Evolutionary conservation across 495 filamentous ascomycete genomes (phyloP), one percentile per base, ranked within the genome.

Genomic region (Copromyces sp.): DNA sequence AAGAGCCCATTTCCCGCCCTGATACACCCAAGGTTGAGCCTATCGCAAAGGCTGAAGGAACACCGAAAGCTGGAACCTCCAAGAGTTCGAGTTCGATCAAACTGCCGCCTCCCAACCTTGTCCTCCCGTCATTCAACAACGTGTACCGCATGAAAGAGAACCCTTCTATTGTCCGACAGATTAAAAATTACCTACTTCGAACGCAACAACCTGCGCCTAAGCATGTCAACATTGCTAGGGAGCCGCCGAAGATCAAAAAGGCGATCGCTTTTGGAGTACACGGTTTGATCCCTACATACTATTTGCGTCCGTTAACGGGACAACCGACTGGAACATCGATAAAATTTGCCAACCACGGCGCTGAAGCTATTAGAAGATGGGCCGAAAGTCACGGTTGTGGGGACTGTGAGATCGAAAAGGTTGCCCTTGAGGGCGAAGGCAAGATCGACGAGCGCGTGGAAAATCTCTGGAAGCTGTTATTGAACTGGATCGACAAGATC

Each of bases 341-440:
- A 72, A 90, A 92, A 53, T 99, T 99, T 78, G 94, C 94, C 12
- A 95, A 92, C 74, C 90, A 92, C 80, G 93, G 93, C 17, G 94
- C 94, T 16, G 89, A 90, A 38, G 90, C 95, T 1, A 94, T 99
- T 74, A 87, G 90, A 72, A 87, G 90, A 72, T 99, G 93, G 91
- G 87, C 91, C 2, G 88, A 92, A 53, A 83, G 84, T 68, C 88
- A 92, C 71, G 87, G 88, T 39, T 90, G 90, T 45, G 83, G 84
- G 4, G 85, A 87, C 68, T 87, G 87, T 68, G 87, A 89, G 75
- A 91, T 99, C 69, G 94, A 97, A 75, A 97, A 96, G 76, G 90
- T 98, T 6, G 93, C 95, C 17, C 85, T 99, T 5, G 95, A 98
- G 84, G 95, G 95, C n/a, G 95, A 99, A 83, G 95, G 95, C n/a